Evolutionary conservation across 176 grass and related monocot genomes (phyloP), one percentile per base, ranked within the genome.

Genomic region (Oropetium thomaeum): DNA sequence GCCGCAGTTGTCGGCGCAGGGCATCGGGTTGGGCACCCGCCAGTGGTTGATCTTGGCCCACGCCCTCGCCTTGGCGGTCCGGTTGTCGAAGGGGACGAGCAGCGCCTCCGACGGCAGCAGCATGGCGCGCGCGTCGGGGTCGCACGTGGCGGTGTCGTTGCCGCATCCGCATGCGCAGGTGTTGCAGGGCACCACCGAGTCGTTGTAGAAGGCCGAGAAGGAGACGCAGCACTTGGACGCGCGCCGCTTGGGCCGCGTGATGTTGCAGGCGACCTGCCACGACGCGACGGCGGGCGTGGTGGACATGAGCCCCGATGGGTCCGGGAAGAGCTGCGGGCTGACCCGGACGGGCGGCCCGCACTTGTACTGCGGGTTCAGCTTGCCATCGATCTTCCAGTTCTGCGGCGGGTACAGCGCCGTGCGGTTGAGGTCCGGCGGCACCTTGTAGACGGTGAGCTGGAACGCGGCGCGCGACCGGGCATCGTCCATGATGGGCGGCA

Each of bases 181-280:
- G 78, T 73, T 83, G 81, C 95, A 97, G 0, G 95, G 91, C 47
- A 92, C 74, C 23, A 87, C 82, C 3, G 96, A 98, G 41, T 92
- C 91, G 43, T 98, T 94, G 79, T 92, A 94, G 79, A 44, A 95
- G 28, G 96, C 84, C 0, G 96, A 98, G 86, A 87, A 95, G 63
- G 96, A 92, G 81, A 98, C 89, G 75, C 96, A 98, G 68, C 96
- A 98, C 23, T 87, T 84, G 49, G 86, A 54, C 20, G 45, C 62
- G 35, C 70, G 78, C 39, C 51, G 16, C 87, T 94, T 88, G 49
- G 89, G 96, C 0, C 91, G 81, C 0, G 96, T 92, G 42, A 90
- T 91, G 79, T 98, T 95, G 91, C 96, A 98, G 0, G 67, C 86
- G 38, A 98, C 86, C 67, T 98, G 91, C 96, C 96, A 98, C 7